Base-by-base conservation (phyloP, 257 asterid species). In the Petunia secreta region DNA sequence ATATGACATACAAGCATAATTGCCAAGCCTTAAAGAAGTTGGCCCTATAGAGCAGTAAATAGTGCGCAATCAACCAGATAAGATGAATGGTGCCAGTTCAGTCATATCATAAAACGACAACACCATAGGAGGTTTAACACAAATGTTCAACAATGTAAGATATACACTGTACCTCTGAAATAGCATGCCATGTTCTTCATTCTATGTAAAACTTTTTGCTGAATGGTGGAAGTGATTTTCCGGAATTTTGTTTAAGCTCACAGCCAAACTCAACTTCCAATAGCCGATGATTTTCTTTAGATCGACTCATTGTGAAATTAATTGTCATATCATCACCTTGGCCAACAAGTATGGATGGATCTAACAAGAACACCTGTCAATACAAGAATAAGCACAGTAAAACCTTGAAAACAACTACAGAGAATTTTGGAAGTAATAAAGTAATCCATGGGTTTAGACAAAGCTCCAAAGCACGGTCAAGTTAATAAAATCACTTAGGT, bases 211-310 rank as follows among this genome's bases (percentile, higher is more conserved):
- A 90, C 86, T 87, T 91, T 82, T 86, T 91, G 41, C 66, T 86
- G 80, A 89, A 44, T 8, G 85, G 84, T 25, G 88, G 90, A 81
- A 82, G 86, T 55, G 63, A 75, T n/a, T 90, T 81, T 36, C 95
- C 97, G 13, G 94, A 87, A 34, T 83, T 15, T 84, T 85, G 89
- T 78, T 55, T 87, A 57, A 93, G 88, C 87, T 91, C 97, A 77
- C 87, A 86, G 75, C 78, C 81, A 46, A 93, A 83, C 64, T 93
- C 93, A 53, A 89, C 94, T 86, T 93, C 97, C 92, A 96, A 85
- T 86, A 96, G 84, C 69, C 99, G 94, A 79, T 96, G 98, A 84
- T 92, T 94, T 36, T 92, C 92, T 87, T 87, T 91, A 77, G 95
- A 85, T 3, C 98, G 98, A 39, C 50, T 82, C 98, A 94, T 94